Evolutionary conservation across 2,329 filamentous ascomycete species (phyloP), one percentile per base, ranked within the genome.

Genomic region (Cladophialophora bantiana): DNA sequence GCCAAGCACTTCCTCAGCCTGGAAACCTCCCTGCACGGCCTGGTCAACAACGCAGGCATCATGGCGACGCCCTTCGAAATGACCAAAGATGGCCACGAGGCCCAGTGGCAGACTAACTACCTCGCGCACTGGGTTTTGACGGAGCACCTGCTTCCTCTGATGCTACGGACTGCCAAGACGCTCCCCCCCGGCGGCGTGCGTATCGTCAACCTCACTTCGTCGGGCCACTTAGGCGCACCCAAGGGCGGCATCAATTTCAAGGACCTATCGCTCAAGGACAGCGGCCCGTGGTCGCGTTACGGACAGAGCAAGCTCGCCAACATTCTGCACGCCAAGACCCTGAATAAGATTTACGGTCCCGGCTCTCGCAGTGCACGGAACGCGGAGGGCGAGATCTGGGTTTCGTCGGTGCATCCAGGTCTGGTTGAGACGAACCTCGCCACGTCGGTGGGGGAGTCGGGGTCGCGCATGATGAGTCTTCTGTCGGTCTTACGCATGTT

Each of bases 261-360:
- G 5, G 62, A 72, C 40, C 65, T 67, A 4, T 31, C 56, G 2
- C 62, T 60, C 31, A 81, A 79, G 59, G 32, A 63, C 31, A 57
- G 48, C 45, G 53, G 64, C 48, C 75, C 73, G 7, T 79, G 77
- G 75, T 26, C 64, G 4, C 80, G 82, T 32, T 86, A 86, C 73
- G 82, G 81, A 7, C 78, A 82, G 55, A 79, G 77, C 36, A 86
- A 85, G 68, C 77, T 86, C 6, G 82, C 83, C 2, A 84, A 84
- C 56, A 75, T 85, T 13, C 78, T 85, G 0, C 83, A 80, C 70
- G 75, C 81, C 0, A 72, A 76, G 7, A 76, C 80, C 36, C 75
- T 84, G 6, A 80, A 81, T 1, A 67, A 73, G n/a, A 76, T 74
- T 0, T 82, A 85, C 68, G 59, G 64, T 20, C 54, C 59, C 35